Evolutionary conservation across 495 filamentous ascomycete species (phyloP), one percentile per base, ranked within the genome.

Genomic region (Polyplosphaeria fusca): DNA sequence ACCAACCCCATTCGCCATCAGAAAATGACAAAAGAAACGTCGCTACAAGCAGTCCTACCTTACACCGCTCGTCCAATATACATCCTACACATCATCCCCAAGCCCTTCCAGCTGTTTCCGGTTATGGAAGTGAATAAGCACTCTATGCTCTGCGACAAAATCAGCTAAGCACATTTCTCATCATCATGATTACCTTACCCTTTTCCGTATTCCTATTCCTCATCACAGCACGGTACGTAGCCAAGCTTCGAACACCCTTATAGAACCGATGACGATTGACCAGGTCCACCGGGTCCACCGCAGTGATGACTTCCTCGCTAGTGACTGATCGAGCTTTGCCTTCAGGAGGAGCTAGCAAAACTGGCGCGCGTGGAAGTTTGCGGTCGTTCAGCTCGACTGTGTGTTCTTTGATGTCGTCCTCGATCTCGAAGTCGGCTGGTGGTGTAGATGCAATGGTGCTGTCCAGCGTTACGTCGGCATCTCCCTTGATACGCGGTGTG

Each of bases 201-300:
- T 60, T 60, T 16, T 60, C 42, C 7, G 26, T 52, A 14, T 26
- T 28, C 23, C 44, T 52, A 28, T 60, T 26, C 42, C 35, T 52
- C 49, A 60, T 27, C 4, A 52, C 28, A 18, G 49, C 56, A 18
- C 39, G 41, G 24, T 42, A 60, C n/a, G 56, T 60, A 19, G 42
- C 40, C 23, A 52, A 30, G 37, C 56, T 60, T 39, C 38, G 43
- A 3, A 47, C 23, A 1, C 56, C 56, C 49, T 60, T 60, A 22
- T 53, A 60, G 22, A 12, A 41, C n/a, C 56, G 26, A 11, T 60
- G 42, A 3, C 28, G 35, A 24, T 60, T 53, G 5, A 23, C 22
- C 9, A 51, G 2, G 2, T 2, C 7, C 38, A 26, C 19, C 1
- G 49, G 24, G 22, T 39, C 32, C 3, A 50, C 32, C 18, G 22